Base-by-base conservation (phyloP, 1,284 basidiomycete genomes). In the Melanopsichium pennsylvanicum region DNA sequence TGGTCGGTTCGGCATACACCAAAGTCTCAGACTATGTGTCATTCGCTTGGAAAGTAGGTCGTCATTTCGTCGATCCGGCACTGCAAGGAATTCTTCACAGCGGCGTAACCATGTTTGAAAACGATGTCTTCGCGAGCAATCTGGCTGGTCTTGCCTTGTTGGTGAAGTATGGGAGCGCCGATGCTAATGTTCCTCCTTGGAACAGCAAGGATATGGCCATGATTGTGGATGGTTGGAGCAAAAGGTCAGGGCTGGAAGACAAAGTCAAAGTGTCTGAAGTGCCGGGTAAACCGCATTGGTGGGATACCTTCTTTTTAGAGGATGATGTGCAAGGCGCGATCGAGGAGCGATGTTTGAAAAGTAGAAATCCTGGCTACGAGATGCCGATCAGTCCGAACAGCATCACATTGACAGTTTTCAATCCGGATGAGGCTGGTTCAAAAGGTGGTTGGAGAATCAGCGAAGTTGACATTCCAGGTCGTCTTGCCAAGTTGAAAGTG, bases 41-140 rank as follows among this genome's bases (percentile, higher is more conserved):
- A 0, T 86, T 89, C 76, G 85, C 84, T 1, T 85, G 88, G 80
- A 88, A 88, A 49, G 57, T 64, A 0, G 78, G 76, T 0, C 84
- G 85, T 1, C 91, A 91, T 76, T 91, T 86, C 78, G 84, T 88
- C 16, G 92, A 95, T 76, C 91, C 92, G 0, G 79, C 84, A 0
- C 82, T 92, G 27, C 85, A 87, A 29, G 86, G 87, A 2, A 85
- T 94, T 26, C 84, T 95, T 3, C 86, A 88, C 49, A 84, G 87
- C 0, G 86, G 90, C 0, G 83, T 93, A 27, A 88, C 88, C 0
- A 86, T 89, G 9, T 92, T 92, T 75, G 90, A 93, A 80, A 92
- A 95, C 76, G 91, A 94, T 72, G 80, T 94, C 8, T 89, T 91
- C 82, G 75, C 91, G 9, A 87, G 88, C 5, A 95, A 94, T 70